These are phyloP conservation scores for Knoxia roxburghii DNA, from an alignment of 257 asterid species.

Conservation along the genomic window DNA sequence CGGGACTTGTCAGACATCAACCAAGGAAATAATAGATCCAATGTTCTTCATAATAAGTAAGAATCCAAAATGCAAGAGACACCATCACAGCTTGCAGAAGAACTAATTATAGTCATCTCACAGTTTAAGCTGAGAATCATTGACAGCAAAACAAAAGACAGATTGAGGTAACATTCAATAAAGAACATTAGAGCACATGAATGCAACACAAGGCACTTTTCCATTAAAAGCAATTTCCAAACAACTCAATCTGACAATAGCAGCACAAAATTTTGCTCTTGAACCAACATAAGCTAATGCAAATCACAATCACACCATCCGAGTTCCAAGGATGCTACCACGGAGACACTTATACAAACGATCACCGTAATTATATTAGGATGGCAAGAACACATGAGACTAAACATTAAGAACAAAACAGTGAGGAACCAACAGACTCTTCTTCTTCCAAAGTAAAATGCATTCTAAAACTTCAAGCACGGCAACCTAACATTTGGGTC, in stretches of 20 bases:
- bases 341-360: too few relatives aligned
- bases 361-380: neutral
- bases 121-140: neutral
- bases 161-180: neutral
- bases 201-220: too few relatives aligned
- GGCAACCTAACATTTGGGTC: constrained; percentile 50
- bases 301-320: too few relatives aligned
- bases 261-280: too few relatives aligned
- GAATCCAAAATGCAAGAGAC: neutral
- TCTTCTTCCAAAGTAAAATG: neutral
- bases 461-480: constrained; percentile 22
- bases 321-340: too few relatives aligned
- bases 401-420: neutral
- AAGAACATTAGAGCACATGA: too few relatives aligned
- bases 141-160: neutral
- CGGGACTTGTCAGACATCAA: too few relatives aligned
- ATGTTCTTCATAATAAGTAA: too few relatives aligned
- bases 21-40: too few relatives aligned
- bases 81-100: neutral
- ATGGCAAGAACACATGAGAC: too few relatives aligned
- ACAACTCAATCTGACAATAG: too few relatives aligned
- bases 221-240: too few relatives aligned
- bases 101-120: neutral
- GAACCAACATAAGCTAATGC: neutral
- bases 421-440: neutral